Conservation (phyloP, 176 grass and related monocot species). For the Aegilops umbellulata region DNA sequence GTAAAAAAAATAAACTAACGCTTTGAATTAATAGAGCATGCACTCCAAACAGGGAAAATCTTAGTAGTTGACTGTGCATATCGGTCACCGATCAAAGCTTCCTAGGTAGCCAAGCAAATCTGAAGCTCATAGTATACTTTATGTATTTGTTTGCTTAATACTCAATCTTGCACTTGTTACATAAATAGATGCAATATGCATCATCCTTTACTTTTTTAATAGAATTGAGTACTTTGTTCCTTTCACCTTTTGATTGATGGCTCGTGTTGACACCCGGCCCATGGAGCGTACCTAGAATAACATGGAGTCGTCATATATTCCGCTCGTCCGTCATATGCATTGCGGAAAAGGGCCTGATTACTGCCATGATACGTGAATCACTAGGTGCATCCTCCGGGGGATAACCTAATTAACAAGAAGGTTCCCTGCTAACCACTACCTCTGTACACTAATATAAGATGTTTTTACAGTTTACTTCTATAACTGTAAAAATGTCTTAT, state of each 20-base stretch:
- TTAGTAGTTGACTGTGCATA: background rate
- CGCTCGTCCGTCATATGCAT: background rate
- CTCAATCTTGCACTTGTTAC: background rate
- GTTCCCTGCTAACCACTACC: background rate
- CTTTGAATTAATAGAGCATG: background rate
- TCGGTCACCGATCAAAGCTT: too few relatives aligned
- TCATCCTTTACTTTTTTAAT: too few relatives aligned
- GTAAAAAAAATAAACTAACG: background rate
- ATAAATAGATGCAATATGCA: background rate
- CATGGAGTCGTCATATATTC: background rate
- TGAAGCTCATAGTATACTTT: too few relatives aligned
- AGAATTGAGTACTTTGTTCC: background rate
- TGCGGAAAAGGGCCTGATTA: background rate
- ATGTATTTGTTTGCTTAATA: too few relatives aligned
- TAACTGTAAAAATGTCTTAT: too few relatives aligned
- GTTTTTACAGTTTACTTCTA: too few relatives aligned
- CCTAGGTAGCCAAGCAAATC: too few relatives aligned
- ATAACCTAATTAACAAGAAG: background rate
- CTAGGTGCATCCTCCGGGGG: background rate
- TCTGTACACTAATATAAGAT: too few relatives aligned
- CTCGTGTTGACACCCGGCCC: background rate
- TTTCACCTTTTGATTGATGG: background rate
- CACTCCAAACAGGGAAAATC: background rate
- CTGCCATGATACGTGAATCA: background rate
- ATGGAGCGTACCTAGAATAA: background rate